Percentiles rank a stretch among this genome's conserved stretches.
Conservation (phyloP, 108 stramenopile genomes). For the Cyclotella sp. region DNA sequence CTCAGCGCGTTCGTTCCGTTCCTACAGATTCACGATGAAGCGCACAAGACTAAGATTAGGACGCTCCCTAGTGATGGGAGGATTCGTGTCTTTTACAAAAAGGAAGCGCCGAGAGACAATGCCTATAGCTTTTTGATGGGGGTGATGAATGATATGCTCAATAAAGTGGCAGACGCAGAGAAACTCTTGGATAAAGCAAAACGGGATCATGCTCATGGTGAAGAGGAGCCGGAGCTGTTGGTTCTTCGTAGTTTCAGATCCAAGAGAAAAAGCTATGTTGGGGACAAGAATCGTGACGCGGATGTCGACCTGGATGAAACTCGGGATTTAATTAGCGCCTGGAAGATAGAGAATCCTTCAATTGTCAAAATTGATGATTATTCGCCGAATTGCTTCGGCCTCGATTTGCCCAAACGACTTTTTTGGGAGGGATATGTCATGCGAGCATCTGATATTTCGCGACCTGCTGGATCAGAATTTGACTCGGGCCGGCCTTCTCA, state of each 20-base stretch:
- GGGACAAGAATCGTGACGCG: neutral
- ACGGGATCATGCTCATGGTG: conserved; percentile 1
- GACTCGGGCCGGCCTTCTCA: conserved; percentile 70
- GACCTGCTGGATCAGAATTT: conserved; percentile 47
- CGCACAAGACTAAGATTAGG: conserved; percentile 62
- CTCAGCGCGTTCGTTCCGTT: conserved; percentile 58
- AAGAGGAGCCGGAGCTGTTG: conserved; percentile 3
- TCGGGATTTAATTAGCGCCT: conserved; percentile 24
- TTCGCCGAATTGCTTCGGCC: conserved; percentile 49
- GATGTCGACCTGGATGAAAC: conserved; percentile 5
- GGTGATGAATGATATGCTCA: conserved; percentile 46
- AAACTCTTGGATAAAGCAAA: conserved; percentile 2
- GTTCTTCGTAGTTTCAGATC: neutral
- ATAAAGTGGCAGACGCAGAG: conserved; percentile 9
- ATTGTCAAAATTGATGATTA: conserved; percentile 64
- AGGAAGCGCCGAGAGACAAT: conserved; percentile 51
- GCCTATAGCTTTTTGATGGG: conserved; percentile 40
- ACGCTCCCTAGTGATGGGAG: conserved; percentile 45
- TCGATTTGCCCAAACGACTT: conserved; percentile 68
- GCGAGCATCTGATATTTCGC: conserved; percentile 57
- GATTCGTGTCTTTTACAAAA: conserved; percentile 65
- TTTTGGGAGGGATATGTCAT: conserved; percentile 73
- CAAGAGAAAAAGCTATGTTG: too few species aligned
- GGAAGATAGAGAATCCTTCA: conserved; percentile 46
- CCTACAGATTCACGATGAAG: conserved; percentile 59